Evolutionary conservation across 78 protist species (phyloP), one percentile per base, ranked within the genome.

Genomic region (Monosiga brevicollis): DNA sequence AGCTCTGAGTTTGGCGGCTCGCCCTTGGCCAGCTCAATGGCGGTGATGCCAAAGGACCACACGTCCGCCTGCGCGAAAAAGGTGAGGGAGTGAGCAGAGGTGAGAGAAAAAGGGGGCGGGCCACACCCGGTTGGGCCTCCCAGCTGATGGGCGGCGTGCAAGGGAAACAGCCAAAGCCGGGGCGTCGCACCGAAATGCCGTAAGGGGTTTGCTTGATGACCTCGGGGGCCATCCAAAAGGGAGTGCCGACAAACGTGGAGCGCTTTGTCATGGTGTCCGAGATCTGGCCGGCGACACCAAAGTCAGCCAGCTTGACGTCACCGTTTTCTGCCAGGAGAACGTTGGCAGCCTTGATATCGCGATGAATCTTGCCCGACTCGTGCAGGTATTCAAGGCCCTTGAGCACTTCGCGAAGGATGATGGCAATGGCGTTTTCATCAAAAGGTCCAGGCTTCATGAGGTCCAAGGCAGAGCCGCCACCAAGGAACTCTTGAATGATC

Each of bases 161-260:
- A n/a, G n/a, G n/a, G n/a, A n/a, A n/a, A n/a, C n/a, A n/a, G n/a
- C n/a, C n/a, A n/a, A n/a, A n/a, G 29, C 36, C 73, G 73, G 36
- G n/a, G n/a, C n/a, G n/a, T n/a, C n/a, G n/a, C 81, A n/a, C 73
- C 89, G 42, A 72, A 11, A 11, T 49, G 84, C 89, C 91, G 43
- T 93, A 88, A 0, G 90, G 90, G 35, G 82, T 34, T 84, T 93
- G 94, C 55, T 91, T 89, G 81, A 95, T 93, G 39, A 97, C 97
- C 79, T 95, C 98, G 25, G 99, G 99, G 1, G 99, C 98, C 99
- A 95, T 96, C 98, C 97, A 96, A 84, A 91, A 93, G 42, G 96
- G 97, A 15, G 97, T 94, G 1, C 99, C 99, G 42, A 94, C 96
- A 70, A 95, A 94, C 34, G 98, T 95, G 78, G 92, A 84, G 70